Base-by-base conservation (phyloP, 2,329 filamentous ascomycete genomes). In the Teratosphaeria pseudoeucalypti region DNA sequence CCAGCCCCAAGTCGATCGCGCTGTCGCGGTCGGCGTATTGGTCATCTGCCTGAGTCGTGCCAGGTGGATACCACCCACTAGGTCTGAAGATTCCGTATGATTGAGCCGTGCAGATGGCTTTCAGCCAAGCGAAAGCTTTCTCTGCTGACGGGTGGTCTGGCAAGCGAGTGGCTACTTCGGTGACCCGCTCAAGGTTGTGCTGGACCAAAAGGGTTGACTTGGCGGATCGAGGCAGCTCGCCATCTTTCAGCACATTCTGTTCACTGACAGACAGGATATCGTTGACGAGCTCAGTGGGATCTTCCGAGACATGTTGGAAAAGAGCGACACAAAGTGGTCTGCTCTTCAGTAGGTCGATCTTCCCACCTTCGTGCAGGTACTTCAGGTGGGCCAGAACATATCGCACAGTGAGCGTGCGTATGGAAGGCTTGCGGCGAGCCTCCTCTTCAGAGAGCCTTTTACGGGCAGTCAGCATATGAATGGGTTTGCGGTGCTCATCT, bases 41-140 rank as follows among this genome's bases (percentile, higher is more conserved):
- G 34, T 77, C 34, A 39, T 65, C 53, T 27, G 58, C 58, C 59
- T 65, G 60, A 65, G 72, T 65, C 76, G 81, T 77, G 12, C 83
- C 82, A 49, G 86, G 84, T 6, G 91, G 89, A 72, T 97, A 97
- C 74, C 90, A 89, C n/a, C 91, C 92, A 39, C 84, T 85, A 60
- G 89, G 86, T 3, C 85, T 82, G 57, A 91, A 82, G 57, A 96
- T 81, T 14, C 92, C 94, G 56, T 87, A 84, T 3, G 80, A 81
- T 0, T 85, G 77, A 52, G 83, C 86, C 1, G 89, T 95, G 73
- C 91, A 96, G 3, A 88, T 81, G 39, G 84, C 78, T 55, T 87
- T 74, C 54, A 99, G 77, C 64, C 97, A 89, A 1, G 85, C 81
- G 64, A 96, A 90, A 0, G 86, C 85, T 47, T 84, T 80, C 34